A percentile compares a stretch with the other conserved stretches of the same genome.
Conservation (phyloP, 495 filamentous ascomycete species). For the Oleoguttula mirabilis region DNA sequence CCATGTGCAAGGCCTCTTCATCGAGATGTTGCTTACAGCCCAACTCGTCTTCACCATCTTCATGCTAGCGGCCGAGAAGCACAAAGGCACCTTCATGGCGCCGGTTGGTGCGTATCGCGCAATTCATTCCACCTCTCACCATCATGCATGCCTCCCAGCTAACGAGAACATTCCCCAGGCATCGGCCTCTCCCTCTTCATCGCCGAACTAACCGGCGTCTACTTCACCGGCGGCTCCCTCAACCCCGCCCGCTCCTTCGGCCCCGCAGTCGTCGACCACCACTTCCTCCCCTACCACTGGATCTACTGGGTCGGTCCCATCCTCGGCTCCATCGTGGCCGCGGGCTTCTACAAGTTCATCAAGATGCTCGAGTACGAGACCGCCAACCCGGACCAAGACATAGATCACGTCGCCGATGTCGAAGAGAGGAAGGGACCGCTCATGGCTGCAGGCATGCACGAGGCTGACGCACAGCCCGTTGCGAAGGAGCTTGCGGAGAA, state of each 20-base stretch:
- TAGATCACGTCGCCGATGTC: too few species aligned
- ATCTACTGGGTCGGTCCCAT: constrained; percentile 25
- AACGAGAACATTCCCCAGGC: too few species aligned
- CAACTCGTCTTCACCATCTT: constrained; percentile 68
- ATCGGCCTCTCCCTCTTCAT: constrained; percentile 40
- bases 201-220: constrained; percentile 40
- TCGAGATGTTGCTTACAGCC: constrained; percentile 71
- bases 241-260: constrained; percentile 66
- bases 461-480: too few species aligned
- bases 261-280: constrained; percentile 50
- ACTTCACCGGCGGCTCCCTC: constrained; percentile 59
- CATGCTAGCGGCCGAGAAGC: constrained; percentile 75
- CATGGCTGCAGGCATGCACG: too few species aligned
- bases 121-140: too few species aligned
- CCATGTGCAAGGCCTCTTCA: constrained; percentile 56
- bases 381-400: constrained; percentile 30
- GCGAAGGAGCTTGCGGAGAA: too few species aligned
- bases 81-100: constrained; percentile 65
- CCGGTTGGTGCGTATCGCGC: too few species aligned
- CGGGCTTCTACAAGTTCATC: constrained; percentile 53
- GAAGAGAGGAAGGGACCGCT: too few species aligned
- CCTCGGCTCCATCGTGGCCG: constrained; percentile 25
- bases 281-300: constrained; percentile 60
- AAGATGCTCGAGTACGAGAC: constrained; percentile 31
- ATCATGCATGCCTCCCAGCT: too few species aligned